A percentile compares a stretch with the other conserved stretches of the same genome.
Evolutionary conservation across 2,329 filamentous ascomycete genomes (phyloP).

Genomic region (Lecanosticta acicola): DNA sequence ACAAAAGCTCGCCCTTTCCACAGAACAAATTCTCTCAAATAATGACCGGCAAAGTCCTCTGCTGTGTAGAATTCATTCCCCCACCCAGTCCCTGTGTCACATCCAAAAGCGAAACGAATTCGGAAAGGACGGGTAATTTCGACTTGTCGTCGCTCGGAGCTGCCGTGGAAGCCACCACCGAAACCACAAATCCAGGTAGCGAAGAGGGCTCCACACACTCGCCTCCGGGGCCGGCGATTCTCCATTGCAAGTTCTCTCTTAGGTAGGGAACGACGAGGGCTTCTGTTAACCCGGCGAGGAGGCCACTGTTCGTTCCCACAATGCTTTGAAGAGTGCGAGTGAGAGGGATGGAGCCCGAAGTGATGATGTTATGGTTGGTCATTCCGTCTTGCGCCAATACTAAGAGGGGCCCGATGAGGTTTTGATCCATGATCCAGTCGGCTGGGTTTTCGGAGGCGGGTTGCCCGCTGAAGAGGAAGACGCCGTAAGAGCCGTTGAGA

Average conservation of each 20-base stretch:
- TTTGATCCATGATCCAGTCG: constrained; percentile 49
- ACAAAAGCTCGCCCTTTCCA: too few species aligned
- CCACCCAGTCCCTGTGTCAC: too few species aligned
- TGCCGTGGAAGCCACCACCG: constrained; percentile 36
- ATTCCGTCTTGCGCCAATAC: constrained; percentile 25
- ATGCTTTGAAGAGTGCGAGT: constrained; percentile 38
- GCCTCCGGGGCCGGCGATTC: constrained; percentile 27
- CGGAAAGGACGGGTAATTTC: too few species aligned
- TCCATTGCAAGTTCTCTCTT: constrained; percentile 32
- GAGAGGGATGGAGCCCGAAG: constrained; percentile 42
- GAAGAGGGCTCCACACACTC: constrained; percentile 29
- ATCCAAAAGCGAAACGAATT: too few species aligned
- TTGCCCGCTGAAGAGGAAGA: constrained; percentile 63
- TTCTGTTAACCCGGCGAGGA: constrained; percentile 29
- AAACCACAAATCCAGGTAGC: constrained; percentile 36
- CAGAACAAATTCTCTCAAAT: too few species aligned
- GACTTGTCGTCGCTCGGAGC: too few species aligned
- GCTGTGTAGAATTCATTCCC: too few species aligned
- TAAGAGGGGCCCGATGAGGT: constrained; percentile 57
- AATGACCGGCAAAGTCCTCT: too few species aligned
- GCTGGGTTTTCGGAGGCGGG: constrained; percentile 36
- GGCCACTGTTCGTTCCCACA: constrained; percentile 19
- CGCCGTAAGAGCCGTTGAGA: constrained; percentile 55
- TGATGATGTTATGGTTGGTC: constrained; percentile 22
- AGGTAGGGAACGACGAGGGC: constrained; percentile 29